Evolutionary conservation across 257 asterid genomes (phyloP).

Genomic region (Przewalskia tangutica): DNA sequence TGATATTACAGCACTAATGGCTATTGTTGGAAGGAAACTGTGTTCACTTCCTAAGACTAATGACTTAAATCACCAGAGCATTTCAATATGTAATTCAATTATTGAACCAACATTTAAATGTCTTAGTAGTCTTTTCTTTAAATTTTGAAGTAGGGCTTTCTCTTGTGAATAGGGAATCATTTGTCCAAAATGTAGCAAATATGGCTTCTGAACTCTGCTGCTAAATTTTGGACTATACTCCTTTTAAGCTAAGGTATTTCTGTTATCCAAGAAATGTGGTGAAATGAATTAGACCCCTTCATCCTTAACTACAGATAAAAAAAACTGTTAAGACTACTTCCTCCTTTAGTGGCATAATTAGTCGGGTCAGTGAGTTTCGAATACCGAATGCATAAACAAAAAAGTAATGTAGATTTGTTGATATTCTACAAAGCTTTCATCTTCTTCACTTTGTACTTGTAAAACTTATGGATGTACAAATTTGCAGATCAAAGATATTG

Average conservation of each 20-base stretch:
- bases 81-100: neutral
- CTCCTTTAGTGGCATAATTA: neutral
- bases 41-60: neutral
- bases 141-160: neutral
- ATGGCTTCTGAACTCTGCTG: neutral
- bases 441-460: neutral
- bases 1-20: neutral
- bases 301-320: neutral
- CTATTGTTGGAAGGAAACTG: neutral
- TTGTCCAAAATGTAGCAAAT: neutral
- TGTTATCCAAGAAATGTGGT: neutral
- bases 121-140: neutral
- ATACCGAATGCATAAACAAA: neutral
- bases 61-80: neutral
- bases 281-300: neutral
- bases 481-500: slow-evolving; percentile 82
- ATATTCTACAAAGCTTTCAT: neutral
- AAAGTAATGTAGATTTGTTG: neutral
- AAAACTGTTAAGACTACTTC: neutral
- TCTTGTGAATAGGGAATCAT: neutral
- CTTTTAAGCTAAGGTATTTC: neutral
- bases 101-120: neutral
- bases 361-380: neutral
- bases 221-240: neutral
- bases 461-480: neutral